These are phyloP conservation scores for Herpetomonas samuelpessoai DNA, from an alignment of 208 protist species.

Conservation along the genomic window DNA sequence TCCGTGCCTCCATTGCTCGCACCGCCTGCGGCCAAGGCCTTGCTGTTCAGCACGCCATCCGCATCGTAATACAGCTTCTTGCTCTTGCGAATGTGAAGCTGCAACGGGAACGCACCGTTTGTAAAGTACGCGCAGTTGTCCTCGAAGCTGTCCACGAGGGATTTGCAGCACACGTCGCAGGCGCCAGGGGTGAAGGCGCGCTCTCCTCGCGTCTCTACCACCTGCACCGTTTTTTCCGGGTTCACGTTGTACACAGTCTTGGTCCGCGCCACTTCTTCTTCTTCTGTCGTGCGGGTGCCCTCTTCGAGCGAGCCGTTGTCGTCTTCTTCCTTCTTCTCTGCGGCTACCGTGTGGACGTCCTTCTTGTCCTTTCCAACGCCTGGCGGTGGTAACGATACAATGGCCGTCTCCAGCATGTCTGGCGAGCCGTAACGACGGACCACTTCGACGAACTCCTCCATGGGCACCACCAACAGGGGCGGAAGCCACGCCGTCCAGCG, in stretches of 20 bases:
- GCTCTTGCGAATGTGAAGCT: conserved; percentile 70
- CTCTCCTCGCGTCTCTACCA: conserved; percentile 47
- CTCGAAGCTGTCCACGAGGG: conserved; percentile 35
- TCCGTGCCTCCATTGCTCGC: neutral
- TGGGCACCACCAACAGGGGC: conserved; percentile 61
- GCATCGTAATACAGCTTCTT: conserved; percentile 77
- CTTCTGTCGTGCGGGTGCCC: neutral
- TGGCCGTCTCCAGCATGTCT: conserved; percentile 21
- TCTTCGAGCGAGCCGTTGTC: neutral
- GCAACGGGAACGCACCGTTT: conserved; percentile 51
- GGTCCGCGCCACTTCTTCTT: neutral
- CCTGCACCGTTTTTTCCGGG: conserved; percentile 23
- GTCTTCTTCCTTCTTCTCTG: conserved; percentile 3
- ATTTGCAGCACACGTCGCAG: conserved; percentile 36
- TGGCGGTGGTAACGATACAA: neutral
- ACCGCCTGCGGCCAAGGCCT: neutral
- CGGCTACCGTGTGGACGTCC: conserved; percentile 11
- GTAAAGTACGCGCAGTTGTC: conserved; percentile 44
- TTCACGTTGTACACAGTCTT: no score
- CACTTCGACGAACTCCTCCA: conserved; percentile 61
- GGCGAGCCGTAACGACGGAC: conserved; percentile 37
- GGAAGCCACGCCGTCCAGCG: conserved; percentile 31
- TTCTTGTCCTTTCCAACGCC: conserved; percentile 3
- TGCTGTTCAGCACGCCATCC: conserved; percentile 12
- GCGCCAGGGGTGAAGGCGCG: conserved; percentile 34